phyloP scores from a whole-genome alignment of 139 green algal genomes.

The Micractinium conductrix region DNA sequence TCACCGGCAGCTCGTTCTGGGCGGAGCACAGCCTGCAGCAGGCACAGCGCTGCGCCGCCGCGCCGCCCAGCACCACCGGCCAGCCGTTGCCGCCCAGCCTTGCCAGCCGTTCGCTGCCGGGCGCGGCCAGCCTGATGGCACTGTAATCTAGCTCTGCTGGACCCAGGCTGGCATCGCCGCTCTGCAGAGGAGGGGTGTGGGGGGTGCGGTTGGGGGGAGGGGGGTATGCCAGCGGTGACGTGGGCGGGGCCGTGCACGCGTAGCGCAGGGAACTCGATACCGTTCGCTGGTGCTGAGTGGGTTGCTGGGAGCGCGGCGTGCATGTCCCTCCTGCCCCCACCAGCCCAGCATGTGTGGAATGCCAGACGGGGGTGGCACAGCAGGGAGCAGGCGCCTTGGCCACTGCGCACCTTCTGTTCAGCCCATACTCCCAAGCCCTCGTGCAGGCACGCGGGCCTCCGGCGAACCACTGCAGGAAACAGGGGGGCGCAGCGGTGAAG shows the following conservation, averaged over 20 bases:
- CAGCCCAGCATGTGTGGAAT: too few relatives aligned
- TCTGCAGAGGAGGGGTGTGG: background rate
- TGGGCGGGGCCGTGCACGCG: background rate
- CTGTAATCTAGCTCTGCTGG: background rate
- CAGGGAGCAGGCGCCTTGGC: too few relatives aligned
- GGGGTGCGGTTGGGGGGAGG: background rate
- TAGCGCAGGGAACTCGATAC: background rate
- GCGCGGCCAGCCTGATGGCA: background rate
- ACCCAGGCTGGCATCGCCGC: background rate
- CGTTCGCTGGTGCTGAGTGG: background rate
- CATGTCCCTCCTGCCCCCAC: too few relatives aligned
- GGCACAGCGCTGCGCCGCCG: background rate
- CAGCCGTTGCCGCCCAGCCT: background rate
- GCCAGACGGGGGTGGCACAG: too few relatives aligned
- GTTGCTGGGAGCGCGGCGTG: too few relatives aligned
- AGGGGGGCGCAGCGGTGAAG: too few relatives aligned
- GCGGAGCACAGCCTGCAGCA: slow-evolving; percentile 2
- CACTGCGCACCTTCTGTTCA: too few relatives aligned
- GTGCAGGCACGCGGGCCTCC: too few relatives aligned
- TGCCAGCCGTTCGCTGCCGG: background rate
- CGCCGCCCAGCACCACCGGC: background rate
- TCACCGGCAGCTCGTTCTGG: background rate
- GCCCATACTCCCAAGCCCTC: too few relatives aligned
- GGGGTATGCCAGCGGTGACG: background rate
- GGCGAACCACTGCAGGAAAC: too few relatives aligned